These are phyloP conservation scores for Nectriaceae sp. DNA, from an alignment of 2,329 filamentous ascomycete genomes.

Conservation along the genomic window DNA sequence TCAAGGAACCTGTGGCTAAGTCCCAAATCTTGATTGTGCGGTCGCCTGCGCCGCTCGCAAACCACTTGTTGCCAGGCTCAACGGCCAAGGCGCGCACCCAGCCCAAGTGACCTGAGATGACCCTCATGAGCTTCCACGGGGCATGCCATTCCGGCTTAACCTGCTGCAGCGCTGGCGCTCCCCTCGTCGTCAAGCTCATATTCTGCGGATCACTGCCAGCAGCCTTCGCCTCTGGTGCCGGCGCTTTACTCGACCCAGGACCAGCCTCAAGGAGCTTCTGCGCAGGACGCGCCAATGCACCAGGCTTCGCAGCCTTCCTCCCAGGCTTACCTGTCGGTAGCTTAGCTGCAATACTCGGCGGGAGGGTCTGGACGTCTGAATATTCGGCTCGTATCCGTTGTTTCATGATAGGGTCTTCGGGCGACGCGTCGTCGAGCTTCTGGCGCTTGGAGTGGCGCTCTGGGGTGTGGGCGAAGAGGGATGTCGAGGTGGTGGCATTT, in stretches of 20 bases:
- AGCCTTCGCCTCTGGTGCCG: conserved; percentile 33
- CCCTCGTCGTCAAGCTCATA: conserved; percentile 35
- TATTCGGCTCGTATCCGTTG: conserved; percentile 73
- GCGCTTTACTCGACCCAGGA: conserved; percentile 39
- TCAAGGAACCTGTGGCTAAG: conserved; percentile 80
- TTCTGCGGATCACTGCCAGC: conserved; percentile 26
- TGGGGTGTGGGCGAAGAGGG: conserved; percentile 32
- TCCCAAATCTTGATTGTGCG: conserved; percentile 99
- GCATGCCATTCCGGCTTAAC: conserved; percentile 92
- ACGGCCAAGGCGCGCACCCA: conserved; percentile 91
- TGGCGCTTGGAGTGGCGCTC: conserved; percentile 38
- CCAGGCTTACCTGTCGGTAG: conserved; percentile 56
- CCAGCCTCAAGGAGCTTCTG: conserved; percentile 43
- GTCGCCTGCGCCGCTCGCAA: conserved; percentile 92
- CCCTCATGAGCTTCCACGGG: conserved; percentile 97
- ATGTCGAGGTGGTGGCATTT: conserved; percentile 36
- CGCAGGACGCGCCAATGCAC: conserved; percentile 33
- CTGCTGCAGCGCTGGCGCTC: conserved; percentile 33
- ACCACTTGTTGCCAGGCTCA: conserved; percentile 97
- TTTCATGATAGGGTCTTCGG: conserved; percentile 37
- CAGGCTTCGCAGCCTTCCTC: conserved; percentile 50
- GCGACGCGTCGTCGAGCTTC: conserved; percentile 37
- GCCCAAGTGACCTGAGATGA: conserved; percentile 93
- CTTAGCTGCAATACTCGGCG: conserved; percentile 76
- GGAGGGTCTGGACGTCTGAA: conserved; percentile 73